Evolutionary conservation across 495 filamentous ascomycete species (phyloP).

Genomic region (Daldinia loculata): DNA sequence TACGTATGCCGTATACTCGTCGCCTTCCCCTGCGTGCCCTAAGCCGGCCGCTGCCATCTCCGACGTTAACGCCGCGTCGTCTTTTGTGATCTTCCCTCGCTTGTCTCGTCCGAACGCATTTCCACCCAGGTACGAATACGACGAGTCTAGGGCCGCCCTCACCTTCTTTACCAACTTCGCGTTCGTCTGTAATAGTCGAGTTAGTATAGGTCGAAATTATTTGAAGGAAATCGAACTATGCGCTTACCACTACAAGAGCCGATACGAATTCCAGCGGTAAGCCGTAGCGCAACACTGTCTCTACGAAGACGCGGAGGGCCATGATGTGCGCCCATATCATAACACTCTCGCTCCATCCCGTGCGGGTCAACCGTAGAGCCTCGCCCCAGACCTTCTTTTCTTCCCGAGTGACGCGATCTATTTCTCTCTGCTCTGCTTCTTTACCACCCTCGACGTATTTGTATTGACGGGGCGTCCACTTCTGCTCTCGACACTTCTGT

Average conservation of each 20-base stretch:
- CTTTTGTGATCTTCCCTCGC: constrained; percentile 86
- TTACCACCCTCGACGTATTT: constrained; percentile 89
- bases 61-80: constrained; percentile 76
- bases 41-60: constrained; percentile 79
- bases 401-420: constrained; percentile 78
- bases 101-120: constrained; percentile 96
- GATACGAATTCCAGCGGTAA: constrained; percentile 88
- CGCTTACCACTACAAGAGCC: constrained; percentile 80
- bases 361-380: constrained; percentile 83
- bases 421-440: constrained; percentile 85
- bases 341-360: constrained; percentile 90
- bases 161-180: constrained; percentile 82
- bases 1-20: constrained; percentile 94
- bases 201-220: constrained; percentile 27
- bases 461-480: constrained; percentile 94
- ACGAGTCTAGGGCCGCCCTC: constrained; percentile 79
- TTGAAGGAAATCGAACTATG: not conserved
- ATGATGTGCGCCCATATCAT: constrained; percentile 96
- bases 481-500: constrained; percentile 86
- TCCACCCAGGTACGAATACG: constrained; percentile 91
- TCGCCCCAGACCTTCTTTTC: constrained; percentile 90
- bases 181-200: constrained; percentile 69
- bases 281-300: constrained; percentile 94
- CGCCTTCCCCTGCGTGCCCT: constrained; percentile 66
- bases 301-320: constrained; percentile 92